A percentile compares a stretch with the other conserved stretches of the same genome.
These are phyloP conservation scores for Boletus hoseneyae DNA, from an alignment of 1,284 basidiomycete species.

Conservation along the genomic window DNA sequence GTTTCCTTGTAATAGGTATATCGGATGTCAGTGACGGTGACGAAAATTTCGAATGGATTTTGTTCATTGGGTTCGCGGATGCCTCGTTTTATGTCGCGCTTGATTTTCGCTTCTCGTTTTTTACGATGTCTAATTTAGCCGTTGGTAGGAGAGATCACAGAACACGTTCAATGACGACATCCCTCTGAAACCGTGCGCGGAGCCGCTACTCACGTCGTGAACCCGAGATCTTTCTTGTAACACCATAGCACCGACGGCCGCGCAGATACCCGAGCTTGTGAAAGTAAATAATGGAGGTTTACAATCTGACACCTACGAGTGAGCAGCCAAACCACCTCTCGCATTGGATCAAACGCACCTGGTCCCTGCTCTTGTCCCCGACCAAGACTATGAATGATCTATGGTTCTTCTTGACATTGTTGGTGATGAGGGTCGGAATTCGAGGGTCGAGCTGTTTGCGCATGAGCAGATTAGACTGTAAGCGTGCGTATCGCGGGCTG, in stretches of 20 bases:
- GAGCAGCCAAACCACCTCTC: not conserved
- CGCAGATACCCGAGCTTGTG: conserved; percentile 86
- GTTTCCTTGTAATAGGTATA: conserved; percentile 98
- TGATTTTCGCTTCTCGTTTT: conserved; percentile 94
- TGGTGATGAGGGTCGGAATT: conserved; percentile 89
- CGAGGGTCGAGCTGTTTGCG: conserved; percentile 87
- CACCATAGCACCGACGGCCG: conserved; percentile 94
- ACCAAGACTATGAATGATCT: conserved; percentile 97
- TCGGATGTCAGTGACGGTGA: conserved; percentile 97
- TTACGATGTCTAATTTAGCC: conserved; percentile 76
- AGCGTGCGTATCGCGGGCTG: not conserved
- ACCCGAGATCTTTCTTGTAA: conserved; percentile 96
- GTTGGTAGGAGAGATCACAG: not conserved
- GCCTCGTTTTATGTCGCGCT: conserved; percentile 91
- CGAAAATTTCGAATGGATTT: conserved; percentile 97
- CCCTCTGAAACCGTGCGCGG: not conserved
- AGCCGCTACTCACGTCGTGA: conserved; percentile 67
- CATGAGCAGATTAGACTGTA: conserved; percentile 48
- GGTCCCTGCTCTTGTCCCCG: conserved; percentile 92
- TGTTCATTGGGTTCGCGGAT: conserved; percentile 94
- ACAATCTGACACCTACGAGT: conserved; percentile 63
- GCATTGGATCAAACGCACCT: conserved; percentile 47
- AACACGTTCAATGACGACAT: not conserved
- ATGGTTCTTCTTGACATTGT: conserved; percentile 91
- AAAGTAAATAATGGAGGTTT: conserved; percentile 92